These are phyloP conservation scores for Lentinula edodes DNA, from an alignment of 768 basidiomycete genomes.

Conservation along the genomic window DNA sequence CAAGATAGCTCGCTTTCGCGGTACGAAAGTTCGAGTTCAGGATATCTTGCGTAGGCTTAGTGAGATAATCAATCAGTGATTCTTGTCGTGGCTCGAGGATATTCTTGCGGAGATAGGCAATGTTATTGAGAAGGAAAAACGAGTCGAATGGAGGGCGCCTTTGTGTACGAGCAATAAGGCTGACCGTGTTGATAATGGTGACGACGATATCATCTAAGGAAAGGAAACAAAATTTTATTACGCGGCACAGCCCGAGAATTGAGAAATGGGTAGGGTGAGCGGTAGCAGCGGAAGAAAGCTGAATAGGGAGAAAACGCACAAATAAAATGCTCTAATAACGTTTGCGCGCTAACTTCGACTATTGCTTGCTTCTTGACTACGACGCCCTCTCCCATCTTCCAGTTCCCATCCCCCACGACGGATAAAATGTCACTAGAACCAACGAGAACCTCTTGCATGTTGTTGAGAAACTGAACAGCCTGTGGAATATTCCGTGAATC, in stretches of 20 bases:
- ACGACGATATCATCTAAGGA: constrained; percentile 67
- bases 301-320: constrained; percentile 38
- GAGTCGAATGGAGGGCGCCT: constrained; percentile 62
- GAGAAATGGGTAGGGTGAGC: neutral
- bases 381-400: constrained; percentile 87
- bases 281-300: neutral
- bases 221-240: no score
- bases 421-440: constrained; percentile 63
- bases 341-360: constrained; percentile 48
- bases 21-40: constrained; percentile 71
- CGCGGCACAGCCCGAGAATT: no score
- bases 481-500: constrained; percentile 30
- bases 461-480: constrained; percentile 66
- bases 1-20: constrained; percentile 81
- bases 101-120: constrained; percentile 60
- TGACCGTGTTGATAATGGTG: constrained; percentile 56
- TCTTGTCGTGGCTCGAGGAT: constrained; percentile 50
- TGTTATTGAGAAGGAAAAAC: constrained; percentile 77
- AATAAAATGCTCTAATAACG: constrained; percentile 69
- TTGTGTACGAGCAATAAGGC: constrained; percentile 54
- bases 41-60: constrained; percentile 54
- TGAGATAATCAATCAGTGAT: constrained; percentile 44
- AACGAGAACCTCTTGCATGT: constrained; percentile 61
- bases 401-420: constrained; percentile 81
- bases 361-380: constrained; percentile 49